Conservation (phyloP, 148 eudicot genomes). For the Nepenthes gracilis region DNA sequence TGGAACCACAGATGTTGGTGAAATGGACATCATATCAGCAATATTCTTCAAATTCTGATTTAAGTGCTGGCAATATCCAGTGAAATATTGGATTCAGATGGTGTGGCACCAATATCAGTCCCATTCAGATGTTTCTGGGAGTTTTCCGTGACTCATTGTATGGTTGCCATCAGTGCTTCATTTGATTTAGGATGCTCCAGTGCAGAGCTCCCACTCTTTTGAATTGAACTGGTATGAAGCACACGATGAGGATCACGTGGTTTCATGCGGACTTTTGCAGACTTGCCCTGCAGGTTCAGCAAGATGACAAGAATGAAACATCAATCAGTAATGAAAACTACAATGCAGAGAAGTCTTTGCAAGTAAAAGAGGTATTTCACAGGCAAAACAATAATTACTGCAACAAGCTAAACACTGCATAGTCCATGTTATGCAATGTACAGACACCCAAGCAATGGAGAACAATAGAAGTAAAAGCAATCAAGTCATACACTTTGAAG, state of each 20-base stretch:
- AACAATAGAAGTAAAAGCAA: too few species aligned
- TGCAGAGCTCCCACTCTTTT: conserved; percentile 25
- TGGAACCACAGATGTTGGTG: conserved; percentile 34
- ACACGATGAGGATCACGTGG: conserved; percentile 94
- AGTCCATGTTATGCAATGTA: too few species aligned
- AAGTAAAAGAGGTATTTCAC: too few species aligned
- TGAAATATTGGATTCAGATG: conserved; percentile 20
- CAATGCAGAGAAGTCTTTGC: too few species aligned
- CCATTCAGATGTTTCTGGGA: conserved; percentile 33
- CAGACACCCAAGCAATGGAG: too few species aligned
- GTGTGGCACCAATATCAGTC: conserved; percentile 19
- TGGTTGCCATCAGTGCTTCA: conserved; percentile 12
- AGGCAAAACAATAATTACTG: too few species aligned
- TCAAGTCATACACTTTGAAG: too few species aligned
- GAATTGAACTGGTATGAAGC: conserved; percentile 34
- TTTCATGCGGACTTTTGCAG: conserved; percentile 72
- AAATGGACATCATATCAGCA: conserved; percentile 48
- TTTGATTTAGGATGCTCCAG: conserved; percentile 32
- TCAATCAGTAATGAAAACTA: background rate
- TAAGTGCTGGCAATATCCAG: conserved; percentile 72
- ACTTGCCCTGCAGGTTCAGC: conserved; percentile 53
- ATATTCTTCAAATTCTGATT: conserved; percentile 67
- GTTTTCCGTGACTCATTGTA: conserved; percentile 29
- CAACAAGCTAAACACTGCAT: too few species aligned
- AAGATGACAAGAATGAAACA: conserved; percentile 1